Base-by-base conservation (phyloP, 306 rosid species). In the Alnus glutinosa region DNA sequence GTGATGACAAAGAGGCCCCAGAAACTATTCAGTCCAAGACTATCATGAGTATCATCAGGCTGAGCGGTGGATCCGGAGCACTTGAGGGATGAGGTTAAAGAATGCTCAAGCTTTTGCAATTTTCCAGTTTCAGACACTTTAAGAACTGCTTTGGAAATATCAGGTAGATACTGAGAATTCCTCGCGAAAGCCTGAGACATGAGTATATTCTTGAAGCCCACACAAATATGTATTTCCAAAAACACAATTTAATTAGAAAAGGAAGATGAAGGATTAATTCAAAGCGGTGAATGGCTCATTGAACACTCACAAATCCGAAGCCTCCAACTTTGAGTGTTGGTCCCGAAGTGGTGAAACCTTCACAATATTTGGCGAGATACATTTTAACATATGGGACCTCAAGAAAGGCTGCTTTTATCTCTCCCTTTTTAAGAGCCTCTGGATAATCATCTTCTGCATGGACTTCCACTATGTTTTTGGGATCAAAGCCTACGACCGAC, bases 311-410 rank as follows among this genome's bases (percentile, higher is more conserved):
- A 59, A 64, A 82, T 77, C 82, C 82, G 8, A 77, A 77, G 2
- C 85, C 85, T 44, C 78, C 79, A 49, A 70, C 61, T 50, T 79
- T 78, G 57, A 75, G 23, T 30, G 74, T 5, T 57, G 62, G 68
- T 44, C 78, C 78, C 1, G 78, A 13, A 28, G 72, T 78, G 55
- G 59, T 47, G 57, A 72, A 51, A 18, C 32, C 55, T 12, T 63
- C 70, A 51, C 85, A 77, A 61, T 23, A 23, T 23, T 23, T 23
- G 28, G 28, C 28, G 28, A 23, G 28, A 23, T 23, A 23, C 28
- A 23, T 23, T 23, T 23, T 23, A 23, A 23, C 28, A 23, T 23
- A 23, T 23, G 28, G 28, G 28, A 23, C 28, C 28, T 23, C 28
- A 23, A 23, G 28, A 23, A 23, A 23, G 28, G 28, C 28, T 23